These are phyloP conservation scores for Hygrophorus pudorinus DNA, from an alignment of 768 basidiomycete genomes.

Conservation along the genomic window DNA sequence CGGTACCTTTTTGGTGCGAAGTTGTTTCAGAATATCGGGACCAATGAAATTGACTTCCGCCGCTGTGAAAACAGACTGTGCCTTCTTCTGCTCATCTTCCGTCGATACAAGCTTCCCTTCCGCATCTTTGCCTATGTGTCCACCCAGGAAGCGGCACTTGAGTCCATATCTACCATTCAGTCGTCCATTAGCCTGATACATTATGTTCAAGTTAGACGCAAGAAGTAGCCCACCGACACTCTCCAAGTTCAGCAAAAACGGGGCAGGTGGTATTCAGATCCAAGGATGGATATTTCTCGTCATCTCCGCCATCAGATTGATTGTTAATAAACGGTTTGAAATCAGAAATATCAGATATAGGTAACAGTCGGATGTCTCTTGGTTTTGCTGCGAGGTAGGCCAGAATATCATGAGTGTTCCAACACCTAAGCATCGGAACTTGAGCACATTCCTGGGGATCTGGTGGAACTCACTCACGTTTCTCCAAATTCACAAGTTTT, in stretches of 20 bases:
- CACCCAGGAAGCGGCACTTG: constrained; percentile 85
- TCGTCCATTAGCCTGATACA: neutral
- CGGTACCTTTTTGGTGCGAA: constrained; percentile 59
- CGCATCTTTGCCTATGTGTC: constrained; percentile 48
- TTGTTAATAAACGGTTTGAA: constrained; percentile 41
- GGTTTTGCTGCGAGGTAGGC: constrained; percentile 73
- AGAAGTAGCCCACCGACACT: constrained; percentile 42
- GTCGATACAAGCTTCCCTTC: constrained; percentile 31
- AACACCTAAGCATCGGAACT: constrained; percentile 42
- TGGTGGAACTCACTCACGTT: constrained; percentile 32
- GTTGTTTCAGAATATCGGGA: constrained; percentile 44
- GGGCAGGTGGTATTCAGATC: constrained; percentile 51
- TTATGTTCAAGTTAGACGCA: too few species aligned
- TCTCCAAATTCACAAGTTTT: constrained; percentile 60
- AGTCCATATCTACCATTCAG: constrained; percentile 51
- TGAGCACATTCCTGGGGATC: neutral
- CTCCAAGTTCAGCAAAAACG: constrained; percentile 54
- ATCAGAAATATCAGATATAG: constrained; percentile 29
- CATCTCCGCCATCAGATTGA: constrained; percentile 1
- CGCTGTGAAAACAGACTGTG: constrained; percentile 30
- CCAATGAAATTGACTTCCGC: constrained; percentile 65
- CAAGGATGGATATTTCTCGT: constrained; percentile 25
- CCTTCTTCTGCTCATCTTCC: constrained; percentile 52
- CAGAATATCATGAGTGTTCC: constrained; percentile 67
- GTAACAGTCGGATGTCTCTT: constrained; percentile 56